phyloP scores from a whole-genome alignment of 352 stramenopile species.

The Pythium myriotylum region DNA sequence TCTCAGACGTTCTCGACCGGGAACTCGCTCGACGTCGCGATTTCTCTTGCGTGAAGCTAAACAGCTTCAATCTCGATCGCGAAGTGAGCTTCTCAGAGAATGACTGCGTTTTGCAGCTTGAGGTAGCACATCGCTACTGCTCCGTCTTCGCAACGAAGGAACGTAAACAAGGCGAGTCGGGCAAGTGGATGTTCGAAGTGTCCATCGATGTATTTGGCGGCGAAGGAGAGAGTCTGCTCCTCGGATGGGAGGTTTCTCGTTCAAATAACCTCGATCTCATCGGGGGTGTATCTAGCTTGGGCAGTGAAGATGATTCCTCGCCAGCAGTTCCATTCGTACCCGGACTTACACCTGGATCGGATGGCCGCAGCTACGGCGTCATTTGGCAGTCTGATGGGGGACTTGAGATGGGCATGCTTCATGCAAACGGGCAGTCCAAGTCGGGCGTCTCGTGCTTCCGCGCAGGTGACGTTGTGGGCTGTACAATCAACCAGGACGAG shows the following conservation, averaged over 20 bases:
- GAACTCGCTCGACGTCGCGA: slow-evolving; percentile 65
- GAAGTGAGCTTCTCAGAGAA: slow-evolving; percentile 75
- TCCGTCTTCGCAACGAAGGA: slow-evolving; percentile 74
- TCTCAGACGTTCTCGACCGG: slow-evolving; percentile 57
- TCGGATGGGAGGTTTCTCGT: slow-evolving; percentile 77
- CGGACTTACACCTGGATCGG: slow-evolving; percentile 53
- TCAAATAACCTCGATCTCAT: neutral
- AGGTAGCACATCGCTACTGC: slow-evolving; percentile 66
- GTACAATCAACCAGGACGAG: slow-evolving; percentile 77
- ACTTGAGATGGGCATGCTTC: slow-evolving; percentile 75
- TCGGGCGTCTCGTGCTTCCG: slow-evolving; percentile 70
- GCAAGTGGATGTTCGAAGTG: slow-evolving; percentile 81
- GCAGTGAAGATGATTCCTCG: neutral
- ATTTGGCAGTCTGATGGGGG: slow-evolving; percentile 77
- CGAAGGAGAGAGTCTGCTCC: slow-evolving; percentile 70
- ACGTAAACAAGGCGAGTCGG: slow-evolving; percentile 66
- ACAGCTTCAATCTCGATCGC: slow-evolving; percentile 50
- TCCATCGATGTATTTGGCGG: slow-evolving; percentile 32
- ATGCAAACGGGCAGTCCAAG: slow-evolving; percentile 67
- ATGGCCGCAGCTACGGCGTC: slow-evolving; percentile 65
- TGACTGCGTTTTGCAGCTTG: slow-evolving; percentile 73
- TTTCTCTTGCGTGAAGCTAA: slow-evolving; percentile 77
- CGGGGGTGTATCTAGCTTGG: neutral
- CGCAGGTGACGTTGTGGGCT: slow-evolving; percentile 68
- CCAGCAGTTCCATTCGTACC: slow-evolving; percentile 37